Conservation (phyloP, 148 eudicot genomes). For the Drosera capensis region DNA sequence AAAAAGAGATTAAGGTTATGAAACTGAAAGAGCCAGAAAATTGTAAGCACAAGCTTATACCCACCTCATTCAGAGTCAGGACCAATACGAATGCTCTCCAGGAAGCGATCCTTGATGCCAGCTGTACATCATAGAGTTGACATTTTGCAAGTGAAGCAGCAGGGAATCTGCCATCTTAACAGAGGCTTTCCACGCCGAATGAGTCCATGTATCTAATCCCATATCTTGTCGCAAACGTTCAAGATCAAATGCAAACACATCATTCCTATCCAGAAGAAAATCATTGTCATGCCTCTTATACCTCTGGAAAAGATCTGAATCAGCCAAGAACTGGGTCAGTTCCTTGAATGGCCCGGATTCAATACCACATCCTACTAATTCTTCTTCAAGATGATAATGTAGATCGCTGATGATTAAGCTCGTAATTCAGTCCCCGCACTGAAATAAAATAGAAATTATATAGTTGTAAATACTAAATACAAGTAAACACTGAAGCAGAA, state of each 20-base stretch:
- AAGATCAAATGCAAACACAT: slow-evolving; percentile 39
- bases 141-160: slow-evolving; percentile 38
- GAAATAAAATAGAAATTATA: slow-evolving; percentile 13
- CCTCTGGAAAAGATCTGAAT: slow-evolving; percentile 32
- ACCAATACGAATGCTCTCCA: slow-evolving; percentile 46
- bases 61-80: slow-evolving; percentile 28
- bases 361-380: slow-evolving; percentile 82
- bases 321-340: slow-evolving; percentile 42
- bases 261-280: slow-evolving; percentile 16
- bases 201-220: slow-evolving; percentile 70
- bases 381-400: slow-evolving; percentile 88
- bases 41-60: slow-evolving; percentile 33
- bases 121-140: slow-evolving; percentile 45
- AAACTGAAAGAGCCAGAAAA: not conserved
- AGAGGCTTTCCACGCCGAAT: slow-evolving; percentile 55
- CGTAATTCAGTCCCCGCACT: slow-evolving; percentile 62
- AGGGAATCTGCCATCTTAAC: slow-evolving; percentile 47
- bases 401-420: slow-evolving; percentile 67
- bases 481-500: not conserved
- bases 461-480: too few relatives aligned
- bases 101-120: slow-evolving; percentile 57
- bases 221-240: slow-evolving; percentile 40
- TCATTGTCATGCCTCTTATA: slow-evolving; percentile 31
- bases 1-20: not conserved
- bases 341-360: slow-evolving; percentile 74